These are phyloP conservation scores for Prunus kanzakura DNA, from an alignment of 306 rosid species.

Conservation along the genomic window DNA sequence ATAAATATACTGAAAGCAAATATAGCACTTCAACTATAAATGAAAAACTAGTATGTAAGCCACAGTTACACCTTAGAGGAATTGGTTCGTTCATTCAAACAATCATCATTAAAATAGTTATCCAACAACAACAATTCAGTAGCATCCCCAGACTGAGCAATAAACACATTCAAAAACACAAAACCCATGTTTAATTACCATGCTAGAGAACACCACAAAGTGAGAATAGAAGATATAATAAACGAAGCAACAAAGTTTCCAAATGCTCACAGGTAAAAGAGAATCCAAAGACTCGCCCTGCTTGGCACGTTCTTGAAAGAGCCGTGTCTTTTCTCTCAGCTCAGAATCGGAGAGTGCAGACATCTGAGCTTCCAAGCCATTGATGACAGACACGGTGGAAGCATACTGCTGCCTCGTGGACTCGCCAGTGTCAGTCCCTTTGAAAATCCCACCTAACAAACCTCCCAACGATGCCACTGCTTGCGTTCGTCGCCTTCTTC, in stretches of 20 bases:
- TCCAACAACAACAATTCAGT: background rate
- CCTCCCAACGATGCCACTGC: conserved; percentile 82
- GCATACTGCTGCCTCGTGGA: conserved; percentile 74
- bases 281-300: conserved; percentile 78
- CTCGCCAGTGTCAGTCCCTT: conserved; percentile 82
- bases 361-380: conserved; percentile 61
- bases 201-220: background rate
- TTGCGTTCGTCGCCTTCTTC: conserved; percentile 18
- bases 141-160: background rate
- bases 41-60: background rate
- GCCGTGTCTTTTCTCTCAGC: conserved; percentile 63
- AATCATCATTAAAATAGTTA: background rate
- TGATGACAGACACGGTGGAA: conserved; percentile 55
- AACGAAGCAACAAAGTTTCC: background rate
- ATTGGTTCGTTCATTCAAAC: background rate
- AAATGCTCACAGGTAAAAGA: conserved; percentile 63
- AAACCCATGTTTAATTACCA: background rate
- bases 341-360: conserved; percentile 77
- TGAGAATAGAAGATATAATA: background rate
- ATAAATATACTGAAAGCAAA: background rate
- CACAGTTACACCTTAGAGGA: background rate
- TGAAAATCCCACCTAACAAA: conserved; percentile 73
- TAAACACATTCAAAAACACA: background rate
- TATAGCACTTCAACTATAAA: background rate
- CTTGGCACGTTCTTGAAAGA: conserved; percentile 59